Conservation (phyloP, 176 grass and related monocot genomes). For the Carex myosuroides region DNA sequence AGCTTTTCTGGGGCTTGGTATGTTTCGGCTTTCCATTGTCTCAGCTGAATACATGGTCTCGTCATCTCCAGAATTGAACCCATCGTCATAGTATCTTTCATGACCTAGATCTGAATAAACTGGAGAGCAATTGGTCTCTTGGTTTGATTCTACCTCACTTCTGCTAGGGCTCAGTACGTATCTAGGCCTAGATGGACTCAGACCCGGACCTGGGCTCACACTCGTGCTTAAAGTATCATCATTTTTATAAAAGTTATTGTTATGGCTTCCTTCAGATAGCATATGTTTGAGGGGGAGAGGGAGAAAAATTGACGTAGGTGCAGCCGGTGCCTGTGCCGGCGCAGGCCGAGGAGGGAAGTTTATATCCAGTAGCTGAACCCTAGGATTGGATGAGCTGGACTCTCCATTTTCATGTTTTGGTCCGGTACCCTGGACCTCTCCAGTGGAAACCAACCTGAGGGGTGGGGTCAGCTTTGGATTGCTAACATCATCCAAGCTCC, state of each 20-base stretch:
- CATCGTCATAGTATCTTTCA: constrained; percentile 29
- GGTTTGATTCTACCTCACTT: constrained; percentile 48
- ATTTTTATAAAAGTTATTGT: constrained; percentile 15
- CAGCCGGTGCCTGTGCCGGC: constrained; percentile 22
- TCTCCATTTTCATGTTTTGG: constrained; percentile 31
- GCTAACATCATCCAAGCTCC: constrained; percentile 80
- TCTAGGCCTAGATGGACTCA: constrained; percentile 31
- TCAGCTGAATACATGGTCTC: constrained; percentile 96
- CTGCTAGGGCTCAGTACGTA: constrained; percentile 34
- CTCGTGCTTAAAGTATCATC: constrained; percentile 10
- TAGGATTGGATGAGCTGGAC: constrained; percentile 49
- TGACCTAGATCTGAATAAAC: constrained; percentile 44
- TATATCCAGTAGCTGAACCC: constrained; percentile 47
- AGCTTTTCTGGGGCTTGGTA: constrained; percentile 57
- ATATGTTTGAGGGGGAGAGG: constrained; percentile 84
- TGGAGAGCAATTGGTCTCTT: constrained; percentile 70
- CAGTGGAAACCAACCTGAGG: constrained; percentile 42
- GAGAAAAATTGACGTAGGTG: constrained; percentile 60
- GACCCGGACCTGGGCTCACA: constrained; percentile 41
- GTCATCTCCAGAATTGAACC: constrained; percentile 69
- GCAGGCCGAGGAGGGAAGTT: constrained; percentile 46
- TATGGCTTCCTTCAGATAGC: constrained; percentile 50
- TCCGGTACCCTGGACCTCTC: constrained; percentile 32
- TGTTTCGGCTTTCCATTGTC: constrained; percentile 97
- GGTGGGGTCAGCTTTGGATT: constrained; percentile 52